phyloP scores from a whole-genome alignment of 2,329 filamentous ascomycete species.

The Pestalotiopsis sp. region DNA sequence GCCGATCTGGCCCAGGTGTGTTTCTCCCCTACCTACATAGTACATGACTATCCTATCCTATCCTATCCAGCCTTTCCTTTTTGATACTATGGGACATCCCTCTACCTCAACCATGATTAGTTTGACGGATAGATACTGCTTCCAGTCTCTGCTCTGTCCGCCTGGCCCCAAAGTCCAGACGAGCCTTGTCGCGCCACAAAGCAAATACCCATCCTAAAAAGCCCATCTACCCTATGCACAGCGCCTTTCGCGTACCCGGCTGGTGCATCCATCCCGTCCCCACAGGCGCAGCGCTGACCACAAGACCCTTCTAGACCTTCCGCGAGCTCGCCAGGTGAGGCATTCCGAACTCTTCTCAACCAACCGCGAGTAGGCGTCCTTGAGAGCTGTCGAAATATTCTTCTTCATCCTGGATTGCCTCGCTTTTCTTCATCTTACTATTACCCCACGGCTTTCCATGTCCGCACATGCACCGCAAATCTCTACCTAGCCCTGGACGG shows the following conservation, averaged over 20 bases:
- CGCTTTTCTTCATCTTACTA: too few species aligned
- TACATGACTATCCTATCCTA: neutral
- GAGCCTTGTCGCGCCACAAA: neutral
- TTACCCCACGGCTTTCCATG: neutral
- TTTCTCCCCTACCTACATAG: neutral
- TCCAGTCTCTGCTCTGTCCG: neutral
- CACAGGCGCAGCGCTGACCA: conserved; percentile 7
- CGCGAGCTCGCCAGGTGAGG: conserved; percentile 34
- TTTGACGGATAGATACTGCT: neutral
- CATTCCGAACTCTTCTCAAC: neutral
- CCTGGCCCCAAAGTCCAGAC: neutral
- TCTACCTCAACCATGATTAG: too few species aligned
- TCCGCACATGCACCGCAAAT: neutral
- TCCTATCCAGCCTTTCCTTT: neutral
- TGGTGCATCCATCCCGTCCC: neutral
- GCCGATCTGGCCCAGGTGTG: conserved; percentile 16
- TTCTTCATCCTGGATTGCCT: too few species aligned
- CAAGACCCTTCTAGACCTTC: conserved; percentile 30
- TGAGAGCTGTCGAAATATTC: too few species aligned
- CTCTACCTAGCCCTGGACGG: neutral
- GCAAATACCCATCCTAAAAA: neutral
- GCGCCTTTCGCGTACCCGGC: neutral
- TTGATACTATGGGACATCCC: too few species aligned
- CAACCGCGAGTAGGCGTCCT: neutral
- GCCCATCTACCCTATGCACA: neutral